Evolutionary conservation across 768 basidiomycete genomes (phyloP), one percentile per base, ranked within the genome.

Genomic region (Galerina sulciceps): DNA sequence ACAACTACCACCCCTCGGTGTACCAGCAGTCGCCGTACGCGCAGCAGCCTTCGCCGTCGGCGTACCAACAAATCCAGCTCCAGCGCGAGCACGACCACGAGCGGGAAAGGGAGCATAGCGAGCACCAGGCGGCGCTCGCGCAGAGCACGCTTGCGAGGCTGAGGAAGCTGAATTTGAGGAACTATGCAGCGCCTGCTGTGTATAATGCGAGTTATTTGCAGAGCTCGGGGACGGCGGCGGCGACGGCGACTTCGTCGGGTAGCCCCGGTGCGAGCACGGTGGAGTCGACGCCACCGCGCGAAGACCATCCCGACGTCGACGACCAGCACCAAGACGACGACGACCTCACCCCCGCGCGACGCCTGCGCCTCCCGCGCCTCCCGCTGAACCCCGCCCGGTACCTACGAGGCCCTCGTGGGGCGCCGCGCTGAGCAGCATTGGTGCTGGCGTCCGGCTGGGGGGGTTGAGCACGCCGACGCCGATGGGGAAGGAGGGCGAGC

Each of bases 171-270:
- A 79, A 76, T 50, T 65, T 84, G 57, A 73, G 72, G 61, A 85
- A 84, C 69, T 85, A 85, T 61, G 80, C 81, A 9, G 80, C 81
- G 6, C 82, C 83, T n/a, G 57, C 58, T 52, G 38, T 13, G 14
- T 34, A n/a, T 4, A 34, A 31, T 22, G 42, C 34, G 6, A 55
- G 10, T 40, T 54, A 22, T 45, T 26, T n/a, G 45, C 49, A 3
- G 26, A 22, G 5, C 38, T 40, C 1, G 46, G 42, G 18, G 52
- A 44, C 10, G 38, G 49, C n/a, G 35, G 54, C 36, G 14, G 34
- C 58, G 26, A 65, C 46, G 1, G 1, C 26, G 0, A 20, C 42
- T 11, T 60, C 65, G 6, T n/a, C n/a, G n/a, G n/a, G n/a, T n/a
- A 65, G 55, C 26, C 31, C 60, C 2, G 65, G 66, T 23, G 63